Conservation (phyloP, 768 basidiomycete genomes). For the Boletus rubropictus region DNA sequence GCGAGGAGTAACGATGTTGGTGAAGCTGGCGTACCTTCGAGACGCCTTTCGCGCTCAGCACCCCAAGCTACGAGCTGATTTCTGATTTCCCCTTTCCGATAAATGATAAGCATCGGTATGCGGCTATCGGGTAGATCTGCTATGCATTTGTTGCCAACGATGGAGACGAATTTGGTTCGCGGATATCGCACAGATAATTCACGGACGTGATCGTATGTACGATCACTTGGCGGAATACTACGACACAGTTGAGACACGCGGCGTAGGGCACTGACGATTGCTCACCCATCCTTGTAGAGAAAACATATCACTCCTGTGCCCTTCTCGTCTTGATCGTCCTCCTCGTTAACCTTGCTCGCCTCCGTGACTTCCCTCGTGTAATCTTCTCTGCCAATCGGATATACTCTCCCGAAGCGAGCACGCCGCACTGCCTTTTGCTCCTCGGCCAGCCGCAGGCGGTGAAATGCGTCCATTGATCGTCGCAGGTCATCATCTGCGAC, state of each 20-base stretch:
- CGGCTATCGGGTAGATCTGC: slow-evolving; percentile 90
- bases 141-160: slow-evolving; percentile 92
- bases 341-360: slow-evolving; percentile 67
- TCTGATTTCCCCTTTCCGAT: slow-evolving; percentile 85
- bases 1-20: not conserved
- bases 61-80: slow-evolving; percentile 86
- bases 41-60: slow-evolving; percentile 64
- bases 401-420: slow-evolving; percentile 75
- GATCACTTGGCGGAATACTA: slow-evolving; percentile 79
- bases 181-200: slow-evolving; percentile 78
- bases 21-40: slow-evolving; percentile 57
- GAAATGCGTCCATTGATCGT: slow-evolving; percentile 61
- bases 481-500: slow-evolving; percentile 70
- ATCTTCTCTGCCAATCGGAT: slow-evolving; percentile 87
- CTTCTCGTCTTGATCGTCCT: slow-evolving; percentile 55
- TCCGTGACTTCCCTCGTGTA: slow-evolving; percentile 96
- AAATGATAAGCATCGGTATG: slow-evolving; percentile 87
- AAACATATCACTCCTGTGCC: slow-evolving; percentile 95
- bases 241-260: not conserved
- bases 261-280: slow-evolving; percentile 2
- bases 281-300: slow-evolving; percentile 92
- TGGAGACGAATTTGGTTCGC: slow-evolving; percentile 92
- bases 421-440: slow-evolving; percentile 51
- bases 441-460: slow-evolving; percentile 59
- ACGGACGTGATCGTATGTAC: slow-evolving; percentile 62